These are phyloP conservation scores for Scheffersomyces illinoinensis DNA, from an alignment of 1,139 yeast genomes.

Conservation along the genomic window DNA sequence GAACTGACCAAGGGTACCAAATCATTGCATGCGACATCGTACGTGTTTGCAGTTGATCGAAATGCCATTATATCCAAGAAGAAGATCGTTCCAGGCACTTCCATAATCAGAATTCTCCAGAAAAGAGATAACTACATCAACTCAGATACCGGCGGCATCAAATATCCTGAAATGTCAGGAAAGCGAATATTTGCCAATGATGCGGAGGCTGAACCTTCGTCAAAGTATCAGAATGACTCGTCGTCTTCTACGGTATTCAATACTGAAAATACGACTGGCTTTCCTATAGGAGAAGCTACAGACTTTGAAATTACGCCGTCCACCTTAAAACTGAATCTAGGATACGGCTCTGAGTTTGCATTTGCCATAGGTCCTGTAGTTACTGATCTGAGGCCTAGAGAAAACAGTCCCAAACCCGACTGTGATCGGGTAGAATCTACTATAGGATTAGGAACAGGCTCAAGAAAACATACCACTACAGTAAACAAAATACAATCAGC, in stretches of 20 bases:
- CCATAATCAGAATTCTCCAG: conserved; percentile 10
- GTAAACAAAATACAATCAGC: not conserved
- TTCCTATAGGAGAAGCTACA: not conserved
- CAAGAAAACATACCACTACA: not conserved
- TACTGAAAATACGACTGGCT: not conserved
- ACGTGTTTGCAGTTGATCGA: conserved; percentile 15
- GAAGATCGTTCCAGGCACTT: conserved; percentile 16
- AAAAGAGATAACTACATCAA: conserved; percentile 6
- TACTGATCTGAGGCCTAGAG: not conserved
- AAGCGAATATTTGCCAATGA: conserved; percentile 4
- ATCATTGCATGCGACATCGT: conserved; percentile 8
- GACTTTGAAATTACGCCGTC: not conserved
- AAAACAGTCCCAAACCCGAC: not conserved
- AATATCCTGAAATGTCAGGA: conserved; percentile 8
- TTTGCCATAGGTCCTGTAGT: not conserved
- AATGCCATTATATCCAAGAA: conserved; percentile 13
- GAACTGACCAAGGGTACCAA: conserved; percentile 13
- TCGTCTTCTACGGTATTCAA: not conserved
- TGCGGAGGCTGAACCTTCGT: not conserved
- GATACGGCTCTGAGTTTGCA: not conserved
- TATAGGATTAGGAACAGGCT: not conserved
- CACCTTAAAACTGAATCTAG: not conserved
- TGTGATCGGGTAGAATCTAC: not conserved
- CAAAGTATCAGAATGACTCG: not conserved
- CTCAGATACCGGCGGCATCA: conserved; percentile 8